phyloP scores from a whole-genome alignment of 2,329 filamentous ascomycete species.

The Zarea fungicola region DNA sequence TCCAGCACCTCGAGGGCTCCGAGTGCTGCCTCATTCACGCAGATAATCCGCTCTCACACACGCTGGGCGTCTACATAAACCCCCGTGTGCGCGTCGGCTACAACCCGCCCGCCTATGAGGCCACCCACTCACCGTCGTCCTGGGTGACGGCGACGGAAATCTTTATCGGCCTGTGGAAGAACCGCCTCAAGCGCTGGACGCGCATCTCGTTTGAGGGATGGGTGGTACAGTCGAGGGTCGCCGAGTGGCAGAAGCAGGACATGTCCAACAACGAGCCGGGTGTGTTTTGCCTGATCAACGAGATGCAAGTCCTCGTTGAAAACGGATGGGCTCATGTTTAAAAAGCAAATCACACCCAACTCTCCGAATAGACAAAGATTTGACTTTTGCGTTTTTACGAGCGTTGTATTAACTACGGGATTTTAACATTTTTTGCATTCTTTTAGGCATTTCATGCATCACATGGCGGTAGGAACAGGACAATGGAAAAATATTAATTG shows the following conservation, averaged over 20 bases:
- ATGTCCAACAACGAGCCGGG: slow-evolving; percentile 38
- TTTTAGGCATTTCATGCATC: too few species aligned
- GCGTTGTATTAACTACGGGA: too few species aligned
- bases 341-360: not conserved
- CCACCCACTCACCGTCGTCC: slow-evolving; percentile 35
- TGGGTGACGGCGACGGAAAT: slow-evolving; percentile 47
- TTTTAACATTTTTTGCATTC: too few species aligned
- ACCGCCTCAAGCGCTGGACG: slow-evolving; percentile 45
- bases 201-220: slow-evolving; percentile 24
- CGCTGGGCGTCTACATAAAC: slow-evolving; percentile 60
- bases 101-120: slow-evolving; percentile 45
- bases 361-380: not conserved
- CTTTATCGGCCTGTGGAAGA: slow-evolving; percentile 53
- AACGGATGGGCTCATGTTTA: slow-evolving; percentile 56
- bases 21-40: slow-evolving; percentile 76
- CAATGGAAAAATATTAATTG: too few species aligned
- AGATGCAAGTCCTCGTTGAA: slow-evolving; percentile 54
- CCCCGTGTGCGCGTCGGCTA: slow-evolving; percentile 66
- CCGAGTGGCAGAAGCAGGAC: slow-evolving; percentile 32
- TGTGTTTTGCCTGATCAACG: slow-evolving; percentile 51
- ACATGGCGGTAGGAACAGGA: too few species aligned
- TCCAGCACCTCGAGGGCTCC: slow-evolving; percentile 63
- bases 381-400: too few species aligned
- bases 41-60: slow-evolving; percentile 55
- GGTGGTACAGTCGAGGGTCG: slow-evolving; percentile 33